phyloP scores from a whole-genome alignment of 2,329 filamentous ascomycete genomes.

The Emericellopsis atlantica region DNA sequence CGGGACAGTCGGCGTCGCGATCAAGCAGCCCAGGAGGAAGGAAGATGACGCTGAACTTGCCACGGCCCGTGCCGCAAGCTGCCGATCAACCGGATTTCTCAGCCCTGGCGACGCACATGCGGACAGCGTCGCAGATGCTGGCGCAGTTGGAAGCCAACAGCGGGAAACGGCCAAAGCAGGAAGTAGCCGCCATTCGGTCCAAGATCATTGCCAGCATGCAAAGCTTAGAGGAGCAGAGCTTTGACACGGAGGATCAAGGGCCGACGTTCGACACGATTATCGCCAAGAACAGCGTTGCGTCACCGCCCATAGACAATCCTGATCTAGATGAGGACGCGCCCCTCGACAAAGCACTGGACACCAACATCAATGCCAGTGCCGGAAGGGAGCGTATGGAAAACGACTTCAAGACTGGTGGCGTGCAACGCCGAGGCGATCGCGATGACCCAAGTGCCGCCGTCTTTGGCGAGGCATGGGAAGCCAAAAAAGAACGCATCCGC shows the following conservation, averaged over 20 bases:
- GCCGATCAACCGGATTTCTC: slow-evolving; percentile 69
- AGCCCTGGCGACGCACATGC: slow-evolving; percentile 75
- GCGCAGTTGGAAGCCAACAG: slow-evolving; percentile 71
- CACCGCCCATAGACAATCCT: slow-evolving; percentile 22
- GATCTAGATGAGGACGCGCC: slow-evolving; percentile 44
- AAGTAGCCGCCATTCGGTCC: slow-evolving; percentile 72
- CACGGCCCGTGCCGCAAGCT: slow-evolving; percentile 25
- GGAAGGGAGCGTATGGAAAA: slow-evolving; percentile 81
- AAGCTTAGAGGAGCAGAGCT: slow-evolving; percentile 73
- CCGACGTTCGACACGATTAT: slow-evolving; percentile 78
- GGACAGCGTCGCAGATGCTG: slow-evolving; percentile 77
- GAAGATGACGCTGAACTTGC: slow-evolving; percentile 46
- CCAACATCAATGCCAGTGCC: slow-evolving; percentile 51
- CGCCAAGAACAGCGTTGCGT: slow-evolving; percentile 50
- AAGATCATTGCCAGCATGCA: slow-evolving; percentile 90
- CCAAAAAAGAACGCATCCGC: slow-evolving; percentile 73
- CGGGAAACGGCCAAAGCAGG: slow-evolving; percentile 65
- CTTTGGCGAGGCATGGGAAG: slow-evolving; percentile 76
- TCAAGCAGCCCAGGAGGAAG: slow-evolving; percentile 54
- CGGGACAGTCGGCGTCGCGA: slow-evolving; percentile 49
- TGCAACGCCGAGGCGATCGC: slow-evolving; percentile 68
- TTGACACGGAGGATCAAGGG: slow-evolving; percentile 59
- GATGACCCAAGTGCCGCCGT: slow-evolving; percentile 79
- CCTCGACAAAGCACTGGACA: slow-evolving; percentile 18
- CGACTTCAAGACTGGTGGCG: slow-evolving; percentile 74